A percentile compares a stretch with the other conserved stretches of the same genome.
Conservation (phyloP, 2,329 filamentous ascomycete species). For the Cladosporium sp. region DNA sequence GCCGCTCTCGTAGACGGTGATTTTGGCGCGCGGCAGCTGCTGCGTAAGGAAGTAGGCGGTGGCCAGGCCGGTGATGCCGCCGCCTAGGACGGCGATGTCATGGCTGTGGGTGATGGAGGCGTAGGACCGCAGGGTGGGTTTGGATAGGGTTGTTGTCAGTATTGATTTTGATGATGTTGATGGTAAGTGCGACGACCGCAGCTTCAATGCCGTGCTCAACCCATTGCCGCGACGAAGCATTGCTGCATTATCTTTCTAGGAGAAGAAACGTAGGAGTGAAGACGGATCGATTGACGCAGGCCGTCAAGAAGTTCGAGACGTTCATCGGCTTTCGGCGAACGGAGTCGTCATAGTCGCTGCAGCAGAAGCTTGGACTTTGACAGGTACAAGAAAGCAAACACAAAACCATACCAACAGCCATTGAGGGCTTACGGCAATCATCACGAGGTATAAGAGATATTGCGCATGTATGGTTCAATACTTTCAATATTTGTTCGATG, state of each 20-base stretch:
- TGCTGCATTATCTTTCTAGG: slow-evolving; percentile 37
- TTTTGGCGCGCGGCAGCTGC: slow-evolving; percentile 64
- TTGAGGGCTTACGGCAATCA: background rate
- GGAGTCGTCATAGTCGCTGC: background rate
- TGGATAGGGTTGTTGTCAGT: background rate
- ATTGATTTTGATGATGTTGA: slow-evolving; percentile 6
- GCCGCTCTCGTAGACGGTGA: slow-evolving; percentile 79
- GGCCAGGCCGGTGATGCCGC: slow-evolving; percentile 78
- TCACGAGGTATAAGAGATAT: background rate
- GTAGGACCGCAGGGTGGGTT: slow-evolving; percentile 18
- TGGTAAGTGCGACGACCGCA: slow-evolving; percentile 7
- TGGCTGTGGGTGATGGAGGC: slow-evolving; percentile 24
- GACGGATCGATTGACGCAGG: background rate
- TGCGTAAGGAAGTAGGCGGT: slow-evolving; percentile 74
- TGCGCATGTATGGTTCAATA: background rate
- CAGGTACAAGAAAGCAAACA: background rate
- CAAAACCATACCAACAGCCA: background rate
- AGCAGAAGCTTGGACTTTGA: background rate
- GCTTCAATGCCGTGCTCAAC: slow-evolving; percentile 21
- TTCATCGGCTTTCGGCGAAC: slow-evolving; percentile 11
- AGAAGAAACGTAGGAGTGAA: background rate
- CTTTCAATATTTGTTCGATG: background rate
- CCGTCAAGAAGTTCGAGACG: slow-evolving; percentile 5
- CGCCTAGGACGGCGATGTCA: slow-evolving; percentile 70
- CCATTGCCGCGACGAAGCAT: slow-evolving; percentile 32